Evolutionary conservation across 1,284 basidiomycete genomes (phyloP), one percentile per base, ranked within the genome.

Genomic region (Cryptococcus jaspeensis): DNA sequence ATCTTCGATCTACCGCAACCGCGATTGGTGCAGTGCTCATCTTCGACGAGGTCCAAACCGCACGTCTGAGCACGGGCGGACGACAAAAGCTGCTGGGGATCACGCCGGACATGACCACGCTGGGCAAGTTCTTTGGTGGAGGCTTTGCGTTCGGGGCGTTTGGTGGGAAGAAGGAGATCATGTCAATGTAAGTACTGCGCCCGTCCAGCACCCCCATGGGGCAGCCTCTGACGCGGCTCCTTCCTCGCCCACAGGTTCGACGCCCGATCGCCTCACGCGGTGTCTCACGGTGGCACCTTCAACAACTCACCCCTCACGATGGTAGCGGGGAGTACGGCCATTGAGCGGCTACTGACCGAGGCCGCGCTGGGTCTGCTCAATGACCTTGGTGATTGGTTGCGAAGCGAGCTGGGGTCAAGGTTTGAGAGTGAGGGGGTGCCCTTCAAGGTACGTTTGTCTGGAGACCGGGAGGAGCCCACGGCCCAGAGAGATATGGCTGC

Each of bases 11-110:
- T 52, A 67, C 77, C n/a, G 79, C 80, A 49, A 74, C 75, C 53
- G 65, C 79, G 43, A 79, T 80, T 13, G 79, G 79, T 1, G 79
- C 80, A 0, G 70, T 80, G 43, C 64, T 82, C 43, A 79, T 82
- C 60, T 81, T 71, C 56, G 81, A 82, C 66, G 81, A 82, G 67
- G 81, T 82, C 41, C 81, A 79, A 65, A 67, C 65, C 5, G 55
- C 62, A 11, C 57, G 65, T 1, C 51, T 67, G 22, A 28, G 46
- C 16, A 50, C 42, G 25, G 56, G 66, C 20, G 66, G 66, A 6
- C 58, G 66, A 15, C 66, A 69, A 41, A 56, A 57, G 11, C 49
- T 66, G 16, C 54, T 69, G 9, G 50, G 44, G 60, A 66, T 70
- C 56, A 60, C 46, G 1, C 69, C 69, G 5, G 69, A 70, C 51